These are phyloP conservation scores for Scalesia atractyloides DNA, from an alignment of 129 eudicot genomes.

Conservation along the genomic window DNA sequence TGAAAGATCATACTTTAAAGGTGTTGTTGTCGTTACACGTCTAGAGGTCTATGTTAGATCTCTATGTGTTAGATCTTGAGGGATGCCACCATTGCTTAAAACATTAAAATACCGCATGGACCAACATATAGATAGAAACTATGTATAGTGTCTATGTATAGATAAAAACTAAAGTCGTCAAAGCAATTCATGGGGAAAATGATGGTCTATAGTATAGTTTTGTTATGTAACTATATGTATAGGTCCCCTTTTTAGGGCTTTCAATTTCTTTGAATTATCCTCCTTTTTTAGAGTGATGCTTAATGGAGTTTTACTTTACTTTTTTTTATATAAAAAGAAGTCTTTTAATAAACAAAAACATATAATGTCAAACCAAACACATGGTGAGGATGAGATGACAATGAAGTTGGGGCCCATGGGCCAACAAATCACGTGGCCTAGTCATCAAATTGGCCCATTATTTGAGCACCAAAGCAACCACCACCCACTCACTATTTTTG, in stretches of 20 bases:
- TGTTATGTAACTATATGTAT: background rate
- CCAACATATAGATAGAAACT: no score
- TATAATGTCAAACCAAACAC: constrained; percentile 2
- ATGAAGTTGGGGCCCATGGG: constrained; percentile 21
- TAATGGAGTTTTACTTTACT: constrained; percentile 2
- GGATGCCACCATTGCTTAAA: no score
- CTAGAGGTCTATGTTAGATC: no score
- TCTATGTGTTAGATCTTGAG: no score
- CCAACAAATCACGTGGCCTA: constrained; percentile 32
- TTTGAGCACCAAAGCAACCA: constrained; percentile 8
- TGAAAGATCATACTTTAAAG: no score
- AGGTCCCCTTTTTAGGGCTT: background rate
- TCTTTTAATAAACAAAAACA: background rate
- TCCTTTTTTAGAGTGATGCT: background rate
- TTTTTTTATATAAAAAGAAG: background rate
- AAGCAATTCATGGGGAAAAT: no score
- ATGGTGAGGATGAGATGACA: constrained; percentile 4
- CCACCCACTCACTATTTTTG: constrained; percentile 29
- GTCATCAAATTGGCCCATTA: constrained; percentile 26
- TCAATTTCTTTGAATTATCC: background rate
- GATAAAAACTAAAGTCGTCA: no score
- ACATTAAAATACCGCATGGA: no score
- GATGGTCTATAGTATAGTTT: background rate
- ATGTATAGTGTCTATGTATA: no score
- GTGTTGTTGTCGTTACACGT: no score